Conservation (phyloP, 352 stramenopile species). For the Globisporangium acanthophoron region DNA sequence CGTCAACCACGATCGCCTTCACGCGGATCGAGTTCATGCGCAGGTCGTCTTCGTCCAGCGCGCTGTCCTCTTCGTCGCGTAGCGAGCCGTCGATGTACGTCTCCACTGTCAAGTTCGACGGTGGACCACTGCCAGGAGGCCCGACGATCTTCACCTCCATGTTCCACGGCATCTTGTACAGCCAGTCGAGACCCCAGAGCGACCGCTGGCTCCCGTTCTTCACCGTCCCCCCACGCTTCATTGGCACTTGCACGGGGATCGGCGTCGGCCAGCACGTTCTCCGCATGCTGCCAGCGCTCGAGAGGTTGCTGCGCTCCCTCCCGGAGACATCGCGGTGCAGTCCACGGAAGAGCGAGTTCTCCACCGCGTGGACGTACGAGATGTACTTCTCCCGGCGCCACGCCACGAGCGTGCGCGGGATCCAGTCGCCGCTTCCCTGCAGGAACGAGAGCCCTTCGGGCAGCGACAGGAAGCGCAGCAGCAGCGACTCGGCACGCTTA, state of each 20-base stretch:
- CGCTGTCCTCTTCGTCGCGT: constrained; percentile 62
- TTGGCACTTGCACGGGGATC: constrained; percentile 80
- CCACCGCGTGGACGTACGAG: constrained; percentile 79
- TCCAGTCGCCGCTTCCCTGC: constrained; percentile 78
- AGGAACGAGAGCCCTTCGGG: constrained; percentile 75
- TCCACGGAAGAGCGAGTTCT: constrained; percentile 77
- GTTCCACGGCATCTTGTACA: constrained; percentile 89
- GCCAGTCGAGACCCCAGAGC: constrained; percentile 82
- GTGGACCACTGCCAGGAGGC: constrained; percentile 73
- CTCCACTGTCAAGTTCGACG: constrained; percentile 84
- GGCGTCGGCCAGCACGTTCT: constrained; percentile 62
- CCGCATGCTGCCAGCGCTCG: constrained; percentile 24
- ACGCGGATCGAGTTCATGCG: constrained; percentile 86
- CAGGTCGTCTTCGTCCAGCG: constrained; percentile 67
- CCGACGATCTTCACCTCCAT: constrained; percentile 90
- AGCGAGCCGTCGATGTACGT: constrained; percentile 85
- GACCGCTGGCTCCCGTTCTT: constrained; percentile 62
- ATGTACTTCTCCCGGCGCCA: constrained; percentile 84
- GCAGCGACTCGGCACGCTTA: constrained; percentile 70
- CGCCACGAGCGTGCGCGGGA: constrained; percentile 59
- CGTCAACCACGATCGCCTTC: constrained; percentile 85
- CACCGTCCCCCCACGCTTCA: constrained; percentile 66
- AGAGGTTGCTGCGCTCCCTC: constrained; percentile 39
- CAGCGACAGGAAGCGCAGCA: constrained; percentile 83
- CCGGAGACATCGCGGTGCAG: constrained; percentile 75